These are phyloP conservation scores for Imleria badia DNA, from an alignment of 768 basidiomycete genomes.

Conservation along the genomic window DNA sequence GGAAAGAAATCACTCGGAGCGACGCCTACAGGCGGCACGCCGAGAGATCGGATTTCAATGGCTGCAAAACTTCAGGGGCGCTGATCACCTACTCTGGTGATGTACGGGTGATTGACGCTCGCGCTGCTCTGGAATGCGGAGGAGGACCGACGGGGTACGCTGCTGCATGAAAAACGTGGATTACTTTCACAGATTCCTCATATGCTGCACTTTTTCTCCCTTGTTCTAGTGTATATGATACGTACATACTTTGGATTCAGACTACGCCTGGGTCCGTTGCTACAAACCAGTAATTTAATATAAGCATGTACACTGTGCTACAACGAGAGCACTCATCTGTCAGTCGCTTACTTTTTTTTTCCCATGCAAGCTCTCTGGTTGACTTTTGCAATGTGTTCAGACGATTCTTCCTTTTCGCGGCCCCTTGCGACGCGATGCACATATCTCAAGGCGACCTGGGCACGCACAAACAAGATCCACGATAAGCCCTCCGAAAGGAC, in stretches of 20 bases:
- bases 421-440: neutral
- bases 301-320: neutral
- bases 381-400: neutral
- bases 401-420: neutral
- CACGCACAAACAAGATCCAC: neutral
- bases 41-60: neutral
- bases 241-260: neutral
- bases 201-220: neutral
- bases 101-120: constrained; percentile 1
- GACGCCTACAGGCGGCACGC: constrained; percentile 13
- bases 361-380: neutral
- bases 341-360: no score
- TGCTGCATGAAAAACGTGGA: neutral
- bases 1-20: constrained; percentile 6
- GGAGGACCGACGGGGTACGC: neutral
- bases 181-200: neutral
- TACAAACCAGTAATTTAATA: neutral
- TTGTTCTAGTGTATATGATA: neutral
- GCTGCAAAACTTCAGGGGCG: constrained; percentile 7
- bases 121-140: constrained; percentile 4
- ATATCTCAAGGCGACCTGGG: neutral
- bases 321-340: no score
- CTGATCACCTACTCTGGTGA: constrained; percentile 8
- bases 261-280: neutral
- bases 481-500: neutral